Conservation (phyloP, 2,329 filamentous ascomycete species). For the Calycina marina region DNA sequence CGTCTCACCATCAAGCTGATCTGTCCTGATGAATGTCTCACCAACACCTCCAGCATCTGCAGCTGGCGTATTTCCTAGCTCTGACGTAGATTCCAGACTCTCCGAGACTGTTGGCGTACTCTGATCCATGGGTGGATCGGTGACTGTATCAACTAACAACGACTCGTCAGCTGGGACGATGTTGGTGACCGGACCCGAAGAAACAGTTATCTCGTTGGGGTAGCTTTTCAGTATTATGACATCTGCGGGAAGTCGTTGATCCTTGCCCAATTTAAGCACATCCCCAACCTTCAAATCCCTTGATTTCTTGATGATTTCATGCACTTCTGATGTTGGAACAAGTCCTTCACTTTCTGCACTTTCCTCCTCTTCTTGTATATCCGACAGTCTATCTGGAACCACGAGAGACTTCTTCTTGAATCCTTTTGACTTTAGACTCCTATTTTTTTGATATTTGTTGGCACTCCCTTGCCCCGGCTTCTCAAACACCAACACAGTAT, state of each 20-base stretch:
- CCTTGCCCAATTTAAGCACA: slow-evolving; percentile 82
- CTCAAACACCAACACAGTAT: slow-evolving; percentile 61
- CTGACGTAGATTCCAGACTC: slow-evolving; percentile 13
- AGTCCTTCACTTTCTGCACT: slow-evolving; percentile 30
- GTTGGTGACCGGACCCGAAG: slow-evolving; percentile 6
- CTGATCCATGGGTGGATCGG: slow-evolving; percentile 18
- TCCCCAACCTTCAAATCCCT: slow-evolving; percentile 87
- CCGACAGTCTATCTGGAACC: slow-evolving; percentile 35
- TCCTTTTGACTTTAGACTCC: slow-evolving; percentile 32
- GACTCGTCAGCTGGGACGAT: slow-evolving; percentile 6
- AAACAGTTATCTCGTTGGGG: slow-evolving; percentile 34
- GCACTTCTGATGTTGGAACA: slow-evolving; percentile 34
- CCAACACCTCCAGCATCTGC: slow-evolving; percentile 30
- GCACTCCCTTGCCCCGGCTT: slow-evolving; percentile 29
- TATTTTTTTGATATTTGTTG: slow-evolving; percentile 25
- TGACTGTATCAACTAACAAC: slow-evolving; percentile 20
- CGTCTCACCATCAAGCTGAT: slow-evolving; percentile 94
- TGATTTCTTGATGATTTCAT: slow-evolving; percentile 66
- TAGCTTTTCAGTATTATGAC: slow-evolving; percentile 83
- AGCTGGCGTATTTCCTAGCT: slow-evolving; percentile 16
- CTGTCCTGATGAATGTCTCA: slow-evolving; percentile 93
- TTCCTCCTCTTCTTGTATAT: slow-evolving; percentile 58
- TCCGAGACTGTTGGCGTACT: slow-evolving; percentile 10
- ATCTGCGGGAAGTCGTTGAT: slow-evolving; percentile 87
- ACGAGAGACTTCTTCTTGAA: slow-evolving; percentile 22